Percentiles rank a stretch among this genome's conserved stretches.
Conservation (phyloP, 805 yeast genomes). For the Candida sphagnicola region DNA sequence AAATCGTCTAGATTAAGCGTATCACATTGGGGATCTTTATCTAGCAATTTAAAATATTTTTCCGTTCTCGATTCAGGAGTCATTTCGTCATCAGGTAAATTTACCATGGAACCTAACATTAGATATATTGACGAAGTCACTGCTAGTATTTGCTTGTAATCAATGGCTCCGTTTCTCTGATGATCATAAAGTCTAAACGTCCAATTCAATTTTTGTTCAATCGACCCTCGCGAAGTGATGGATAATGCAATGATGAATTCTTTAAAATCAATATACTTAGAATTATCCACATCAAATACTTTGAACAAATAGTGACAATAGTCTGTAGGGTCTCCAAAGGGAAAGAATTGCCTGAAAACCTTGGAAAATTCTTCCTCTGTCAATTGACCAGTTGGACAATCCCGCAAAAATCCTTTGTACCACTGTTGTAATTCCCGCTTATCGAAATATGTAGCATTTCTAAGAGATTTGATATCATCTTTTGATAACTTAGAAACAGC, state of each 20-base stretch:
- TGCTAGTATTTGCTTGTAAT: slow-evolving; percentile 71
- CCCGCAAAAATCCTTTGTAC: slow-evolving; percentile 94
- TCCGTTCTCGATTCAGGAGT: slow-evolving; percentile 87
- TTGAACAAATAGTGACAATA: slow-evolving; percentile 85
- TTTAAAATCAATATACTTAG: slow-evolving; percentile 83
- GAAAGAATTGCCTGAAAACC: slow-evolving; percentile 94
- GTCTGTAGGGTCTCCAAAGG: slow-evolving; percentile 94
- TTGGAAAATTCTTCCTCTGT: slow-evolving; percentile 84
- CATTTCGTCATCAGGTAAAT: slow-evolving; percentile 79
- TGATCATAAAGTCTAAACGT: slow-evolving; percentile 85
- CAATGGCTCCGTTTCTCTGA: slow-evolving; percentile 71
- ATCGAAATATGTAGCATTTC: slow-evolving; percentile 86
- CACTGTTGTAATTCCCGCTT: slow-evolving; percentile 94
- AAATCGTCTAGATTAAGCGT: slow-evolving; percentile 78
- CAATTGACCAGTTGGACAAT: slow-evolving; percentile 88
- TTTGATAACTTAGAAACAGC: slow-evolving; percentile 88
- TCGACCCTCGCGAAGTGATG: slow-evolving; percentile 79
- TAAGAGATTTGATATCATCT: slow-evolving; percentile 81
- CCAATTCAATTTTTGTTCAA: slow-evolving; percentile 85
- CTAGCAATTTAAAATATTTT: slow-evolving; percentile 73
- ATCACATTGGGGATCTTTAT: slow-evolving; percentile 63
- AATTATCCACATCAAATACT: slow-evolving; percentile 79
- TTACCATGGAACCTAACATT: slow-evolving; percentile 95
- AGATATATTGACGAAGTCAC: slow-evolving; percentile 83
- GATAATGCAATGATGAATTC: slow-evolving; percentile 88